Base-by-base conservation (phyloP, 805 yeast genomes). In the Candida ovalis region DNA sequence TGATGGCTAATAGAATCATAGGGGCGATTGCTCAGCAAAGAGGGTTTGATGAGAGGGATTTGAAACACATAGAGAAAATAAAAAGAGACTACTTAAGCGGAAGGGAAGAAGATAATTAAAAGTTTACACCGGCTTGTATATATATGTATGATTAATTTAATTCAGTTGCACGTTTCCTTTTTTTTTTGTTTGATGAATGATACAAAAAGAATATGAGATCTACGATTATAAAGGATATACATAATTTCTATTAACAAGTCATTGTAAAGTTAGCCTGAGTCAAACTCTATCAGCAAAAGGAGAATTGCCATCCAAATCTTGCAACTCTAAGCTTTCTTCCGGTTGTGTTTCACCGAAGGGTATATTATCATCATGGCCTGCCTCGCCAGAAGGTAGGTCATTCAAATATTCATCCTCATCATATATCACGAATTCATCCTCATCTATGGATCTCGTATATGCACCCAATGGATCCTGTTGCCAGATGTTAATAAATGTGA, bases 1-100 rank as follows among this genome's bases (percentile, higher is more conserved):
- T 89, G 72, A 76, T 76, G 57, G 84, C 90, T 41, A 90, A 84
- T 63, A 66, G 78, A 40, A 62, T 76, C 45, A 70, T 88, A 27
- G 94, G 92, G 0, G 75, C 72, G 15, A 61, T 68, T 65, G 71
- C 75, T 53, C 73, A 74, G 51, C 49, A 61, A 59, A 71, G 66
- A 54, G 68, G 79, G 30, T 67, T 77, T 44, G 68, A 69, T 33
- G 81, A 81, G n/a, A 67, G 64, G 49, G 68, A 63, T 45, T 56
- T 79, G 45, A 43, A 44, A 39, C 63, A 57, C 22, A 62, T 54
- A 47, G 62, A 66, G 38, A 38, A 49, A 17, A 57, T 64, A 21
- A 62, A 66, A 45, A 50, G 40, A 15, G 52, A 58, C 24, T 53
- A 56, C 49, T 47, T 57, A 22, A 52, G 28, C 15, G 33, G 37